Conservation (phyloP, 2,329 filamentous ascomycete species). For the Cercospora sesami region DNA sequence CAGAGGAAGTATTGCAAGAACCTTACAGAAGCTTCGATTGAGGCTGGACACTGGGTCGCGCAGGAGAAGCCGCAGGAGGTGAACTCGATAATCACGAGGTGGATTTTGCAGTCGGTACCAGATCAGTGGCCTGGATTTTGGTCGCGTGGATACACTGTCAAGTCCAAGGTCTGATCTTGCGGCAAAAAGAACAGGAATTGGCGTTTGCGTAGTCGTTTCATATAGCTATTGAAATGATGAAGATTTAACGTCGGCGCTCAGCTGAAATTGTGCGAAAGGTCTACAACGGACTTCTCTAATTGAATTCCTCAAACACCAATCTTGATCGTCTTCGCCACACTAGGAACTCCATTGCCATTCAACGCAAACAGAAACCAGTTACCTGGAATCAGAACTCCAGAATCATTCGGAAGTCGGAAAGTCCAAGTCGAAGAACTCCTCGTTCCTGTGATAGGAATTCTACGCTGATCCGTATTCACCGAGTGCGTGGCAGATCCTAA, state of each 20-base stretch:
- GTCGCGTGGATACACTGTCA: slow-evolving; percentile 21
- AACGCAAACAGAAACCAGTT: slow-evolving; percentile 55
- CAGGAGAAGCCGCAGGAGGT: slow-evolving; percentile 34
- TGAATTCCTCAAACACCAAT: neutral
- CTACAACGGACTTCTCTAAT: too few species aligned
- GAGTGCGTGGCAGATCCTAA: slow-evolving; percentile 55
- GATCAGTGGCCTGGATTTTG: slow-evolving; percentile 29
- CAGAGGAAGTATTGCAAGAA: slow-evolving; percentile 42
- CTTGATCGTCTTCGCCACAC: slow-evolving; percentile 9
- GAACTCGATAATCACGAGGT: slow-evolving; percentile 30
- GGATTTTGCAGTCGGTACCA: slow-evolving; percentile 29
- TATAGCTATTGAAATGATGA: too few species aligned
- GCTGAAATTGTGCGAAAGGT: too few species aligned
- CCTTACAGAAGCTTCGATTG: slow-evolving; percentile 40
- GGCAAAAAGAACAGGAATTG: too few species aligned
- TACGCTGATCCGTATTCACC: slow-evolving; percentile 59
- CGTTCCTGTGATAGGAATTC: slow-evolving; percentile 46
- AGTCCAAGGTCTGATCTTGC: slow-evolving; percentile 17
- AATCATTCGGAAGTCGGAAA: slow-evolving; percentile 48
- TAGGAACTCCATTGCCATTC: neutral
- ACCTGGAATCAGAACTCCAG: slow-evolving; percentile 54
- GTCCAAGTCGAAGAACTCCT: slow-evolving; percentile 40
- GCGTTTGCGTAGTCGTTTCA: too few species aligned
- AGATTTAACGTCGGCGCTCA: too few species aligned
- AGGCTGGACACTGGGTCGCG: slow-evolving; percentile 33